Evolutionary conservation across 2,329 filamentous ascomycete species (phyloP), one percentile per base, ranked within the genome.

Genomic region (Beauveria brongniartii): DNA sequence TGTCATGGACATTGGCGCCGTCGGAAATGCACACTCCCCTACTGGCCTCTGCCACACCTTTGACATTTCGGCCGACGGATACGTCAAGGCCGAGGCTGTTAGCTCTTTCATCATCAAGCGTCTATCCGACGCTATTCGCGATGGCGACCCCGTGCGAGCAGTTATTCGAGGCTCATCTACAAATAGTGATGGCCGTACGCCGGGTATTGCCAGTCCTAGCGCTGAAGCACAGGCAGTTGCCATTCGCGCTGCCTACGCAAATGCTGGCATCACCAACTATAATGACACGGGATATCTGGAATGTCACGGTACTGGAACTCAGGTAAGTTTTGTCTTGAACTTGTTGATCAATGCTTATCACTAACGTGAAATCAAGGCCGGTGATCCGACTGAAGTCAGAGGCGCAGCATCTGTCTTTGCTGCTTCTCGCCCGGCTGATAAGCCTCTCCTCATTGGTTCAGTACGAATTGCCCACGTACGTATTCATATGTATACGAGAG

Each of bases 41-140:
- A 56, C 64, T 3, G 65, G 67, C 3, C 62, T 59, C 8, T 74
- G 71, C 60, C 70, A 72, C 34, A 70, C 72, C 0, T 77, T 75
- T 61, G 69, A 71, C 51, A 64, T 64, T 3, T 64, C 65, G 12
- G 79, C 75, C 0, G 71, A 77, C 53, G 80, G 79, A 0, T 82
- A 81, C 61, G 74, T 70, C 6, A 71, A 76, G 18, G 77, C 75
- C 1, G 80, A 82, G 62, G 79, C 76, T 1, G 67, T 75, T 14
- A 75, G 68, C 2, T 68, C 71, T 0, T 63, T 82, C 0, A 65
- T 80, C 0, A 60, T 83, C 3, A 82, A 82, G 63, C 67, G 65
- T 1, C 67, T 81, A 3, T 70, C 65, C n/a, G 65, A 71, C 1
- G 81, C 81, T 0, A 61, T 81, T 6, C 67, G 57, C 1, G 57